Conservation (phyloP, 805 yeast genomes). For the Millerago galiae region DNA sequence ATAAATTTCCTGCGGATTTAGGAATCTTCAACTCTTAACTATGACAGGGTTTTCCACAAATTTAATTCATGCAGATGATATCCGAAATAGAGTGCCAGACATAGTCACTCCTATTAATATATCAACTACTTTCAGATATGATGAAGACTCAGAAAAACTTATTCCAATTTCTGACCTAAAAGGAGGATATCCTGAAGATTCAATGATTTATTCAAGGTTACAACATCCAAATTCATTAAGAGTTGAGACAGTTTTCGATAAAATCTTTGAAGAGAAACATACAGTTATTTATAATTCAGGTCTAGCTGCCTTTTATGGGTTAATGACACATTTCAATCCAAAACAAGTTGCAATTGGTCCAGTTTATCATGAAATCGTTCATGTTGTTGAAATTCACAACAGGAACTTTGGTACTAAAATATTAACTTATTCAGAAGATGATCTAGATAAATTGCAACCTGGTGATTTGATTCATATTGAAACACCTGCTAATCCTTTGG, state of each 20-base stretch:
- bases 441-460: conserved; percentile 38
- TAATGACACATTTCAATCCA: conserved; percentile 65
- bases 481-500: conserved; percentile 85
- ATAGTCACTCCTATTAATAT: conserved; percentile 78
- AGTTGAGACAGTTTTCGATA: conserved; percentile 58
- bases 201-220: conserved; percentile 61
- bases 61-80: conserved; percentile 69
- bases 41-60: conserved; percentile 41
- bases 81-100: conserved; percentile 48
- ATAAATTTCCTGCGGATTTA: no score
- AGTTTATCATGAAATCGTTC: conserved; percentile 82
- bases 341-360: conserved; percentile 67
- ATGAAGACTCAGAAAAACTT: conserved; percentile 50
- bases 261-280: conserved; percentile 44
- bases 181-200: conserved; percentile 27
- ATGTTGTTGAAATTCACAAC: conserved; percentile 54
- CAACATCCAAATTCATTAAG: conserved; percentile 68
- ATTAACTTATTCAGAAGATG: conserved; percentile 36
- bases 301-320: conserved; percentile 72
- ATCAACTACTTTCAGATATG: conserved; percentile 71
- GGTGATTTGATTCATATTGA: conserved; percentile 83
- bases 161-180: conserved; percentile 37
- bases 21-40: no score
- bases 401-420: conserved; percentile 54
- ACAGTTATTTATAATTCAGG: conserved; percentile 75